These are phyloP conservation scores for Penicillium sp. DNA, from an alignment of 2,329 filamentous ascomycete genomes.

Conservation along the genomic window DNA sequence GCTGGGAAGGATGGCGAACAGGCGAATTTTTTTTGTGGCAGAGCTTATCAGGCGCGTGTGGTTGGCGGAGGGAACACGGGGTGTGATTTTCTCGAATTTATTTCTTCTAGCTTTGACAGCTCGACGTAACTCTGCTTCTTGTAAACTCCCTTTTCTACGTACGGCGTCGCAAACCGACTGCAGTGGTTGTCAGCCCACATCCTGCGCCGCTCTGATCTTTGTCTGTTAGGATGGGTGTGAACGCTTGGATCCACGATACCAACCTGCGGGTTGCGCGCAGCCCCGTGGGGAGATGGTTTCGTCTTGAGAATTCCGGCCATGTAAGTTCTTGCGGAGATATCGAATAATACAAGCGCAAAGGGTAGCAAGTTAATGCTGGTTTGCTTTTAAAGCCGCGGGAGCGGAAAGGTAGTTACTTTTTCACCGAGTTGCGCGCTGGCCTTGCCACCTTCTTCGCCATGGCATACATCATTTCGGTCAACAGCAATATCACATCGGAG, in stretches of 20 bases:
- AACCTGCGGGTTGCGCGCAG: constrained; percentile 62
- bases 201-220: constrained; percentile 2
- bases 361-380: constrained; percentile 7
- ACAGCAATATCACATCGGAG: constrained; percentile 73
- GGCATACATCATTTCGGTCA: constrained; percentile 74
- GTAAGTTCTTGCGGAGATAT: constrained; percentile 56
- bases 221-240: constrained; percentile 17
- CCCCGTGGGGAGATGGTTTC: constrained; percentile 73
- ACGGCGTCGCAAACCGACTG: constrained; percentile 13
- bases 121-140: background rate
- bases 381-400: constrained; percentile 61
- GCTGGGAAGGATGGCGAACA: constrained; percentile 2
- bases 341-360: background rate
- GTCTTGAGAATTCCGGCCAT: constrained; percentile 80
- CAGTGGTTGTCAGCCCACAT: constrained; percentile 5
- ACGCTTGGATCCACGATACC: constrained; percentile 28
- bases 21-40: constrained; percentile 11
- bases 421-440: constrained; percentile 82
- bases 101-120: constrained; percentile 3
- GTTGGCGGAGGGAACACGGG: constrained; percentile 16
- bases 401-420: constrained; percentile 75
- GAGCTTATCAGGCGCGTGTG: constrained; percentile 20
- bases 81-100: constrained; percentile 14
- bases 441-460: constrained; percentile 79
- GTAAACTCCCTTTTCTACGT: constrained; percentile 16